Evolutionary conservation across 2,329 filamentous ascomycete species (phyloP), one percentile per base, ranked within the genome.

Genomic region (Xylariomycetidae sp.): DNA sequence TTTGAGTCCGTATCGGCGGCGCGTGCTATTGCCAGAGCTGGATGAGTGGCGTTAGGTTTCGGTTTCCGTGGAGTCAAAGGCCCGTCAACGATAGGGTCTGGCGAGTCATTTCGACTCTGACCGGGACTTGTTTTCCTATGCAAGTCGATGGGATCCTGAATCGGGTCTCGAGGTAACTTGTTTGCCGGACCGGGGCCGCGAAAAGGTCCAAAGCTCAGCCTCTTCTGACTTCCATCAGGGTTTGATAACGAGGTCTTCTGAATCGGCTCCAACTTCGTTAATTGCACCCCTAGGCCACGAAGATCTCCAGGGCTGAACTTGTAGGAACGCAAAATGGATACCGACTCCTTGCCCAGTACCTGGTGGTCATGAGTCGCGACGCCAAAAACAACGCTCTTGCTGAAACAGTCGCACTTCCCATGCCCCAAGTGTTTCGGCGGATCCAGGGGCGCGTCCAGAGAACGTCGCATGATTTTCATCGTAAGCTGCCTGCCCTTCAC

Each of bases 341-440:
- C 68, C 0, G 88, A 85, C 58, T 96, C 89, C 52, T 83, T 88
- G 0, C 79, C 79, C 24, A 96, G 72, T 1, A 75, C 58, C 18
- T 82, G 76, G 18, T 75, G 72, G 32, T 78, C 73, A 53, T 93
- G 83, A 0, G 90, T 96, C 4, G 89, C 79, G 12, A 95, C 77
- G 1, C 90, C 89, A 39, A 98, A 81, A 2, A 79, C 57, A 7
- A 82, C 60, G 48, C 87, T 94, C 58, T 93, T 96, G 65, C 87
- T 96, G 65, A 89, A 93, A 0, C 79, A 85, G 53, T 98, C 92
- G 52, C 92, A 98, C 59, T 88, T 90, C 2, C 92, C 92, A 59
- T 96, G 92, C 0, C 92, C 92, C 1, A 98, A 70, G 60, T 95
- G 88, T 53, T 98, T 98, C 0, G 82, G 79, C 2, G 92, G 87